Evolutionary conservation across 2,329 filamentous ascomycete genomes (phyloP), one percentile per base, ranked within the genome.

Genomic region (Orbilia quercus): DNA sequence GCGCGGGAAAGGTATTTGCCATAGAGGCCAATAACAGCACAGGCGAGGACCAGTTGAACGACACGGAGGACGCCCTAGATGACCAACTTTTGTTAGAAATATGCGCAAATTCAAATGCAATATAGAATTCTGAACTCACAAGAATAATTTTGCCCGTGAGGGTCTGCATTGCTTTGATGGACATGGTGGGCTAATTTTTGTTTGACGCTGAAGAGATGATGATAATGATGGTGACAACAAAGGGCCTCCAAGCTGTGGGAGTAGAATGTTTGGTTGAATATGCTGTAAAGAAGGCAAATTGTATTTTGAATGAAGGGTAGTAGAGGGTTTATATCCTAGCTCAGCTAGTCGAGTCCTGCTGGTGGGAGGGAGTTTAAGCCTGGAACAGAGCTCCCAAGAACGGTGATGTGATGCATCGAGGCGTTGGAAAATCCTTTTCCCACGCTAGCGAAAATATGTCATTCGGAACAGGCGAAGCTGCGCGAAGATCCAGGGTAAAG

Each of bases 11-110:
- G 82, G 79, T 94, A 90, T 36, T 84, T 81, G 36, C 88, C 90
- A 76, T 95, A 96, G 14, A 96, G 85, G 0, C 90, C 92, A 76
- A 89, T 88, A 60, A 95, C 90, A 1, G 90, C 86, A 67, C 96
- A 81, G 12, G 88, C 91, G 75, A 96, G 84, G 63, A 90, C 85
- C 78, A 96, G 89, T 78, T 93, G 91, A 75, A 89, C 81, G 80
- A 93, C 84, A 79, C 93, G 90, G 16, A 92, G 82, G 76, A 85
- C 76, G 31, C 84, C 82, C 79, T 73, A 18, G 44, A 34, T 20
- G 22, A 2, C 28, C n/a, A 54, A 1, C 12, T 1, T 50, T 25
- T 50, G 25, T 25, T 25, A 3, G 16, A 36, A n/a, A n/a, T 28
- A 1, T 40, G 25, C 14, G 4, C 20, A 7, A 25, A n/a, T 18